Conservation (phyloP, 345 rosid species). For the Litchi chinensis region DNA sequence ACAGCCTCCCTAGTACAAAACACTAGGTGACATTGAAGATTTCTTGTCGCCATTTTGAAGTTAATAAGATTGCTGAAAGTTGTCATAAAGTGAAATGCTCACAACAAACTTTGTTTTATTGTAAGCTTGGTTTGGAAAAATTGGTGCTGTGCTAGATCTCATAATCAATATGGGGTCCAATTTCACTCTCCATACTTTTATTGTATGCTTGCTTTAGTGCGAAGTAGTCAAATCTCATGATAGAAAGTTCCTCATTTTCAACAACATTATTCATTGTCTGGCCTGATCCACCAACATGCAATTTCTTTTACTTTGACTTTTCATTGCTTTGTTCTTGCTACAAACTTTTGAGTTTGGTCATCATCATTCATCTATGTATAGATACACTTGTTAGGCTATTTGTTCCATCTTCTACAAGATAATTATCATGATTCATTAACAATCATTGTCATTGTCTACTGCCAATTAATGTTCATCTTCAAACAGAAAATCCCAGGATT, state of each 20-base stretch:
- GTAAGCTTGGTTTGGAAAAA: background rate
- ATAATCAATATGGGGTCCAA: slow-evolving; percentile 1
- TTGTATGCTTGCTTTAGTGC: background rate
- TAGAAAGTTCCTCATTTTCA: slow-evolving; percentile 4
- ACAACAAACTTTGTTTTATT: background rate
- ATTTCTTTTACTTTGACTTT: background rate
- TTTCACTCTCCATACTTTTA: background rate
- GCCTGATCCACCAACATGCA: background rate
- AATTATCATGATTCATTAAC: background rate
- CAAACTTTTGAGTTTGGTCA: background rate
- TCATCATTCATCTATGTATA: background rate
- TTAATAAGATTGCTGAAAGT: slow-evolving; percentile 9
- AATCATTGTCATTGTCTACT: background rate
- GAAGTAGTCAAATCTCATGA: slow-evolving; percentile 11
- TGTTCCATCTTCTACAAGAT: background rate
- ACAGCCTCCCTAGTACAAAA: background rate
- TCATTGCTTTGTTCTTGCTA: background rate
- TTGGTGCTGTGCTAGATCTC: background rate
- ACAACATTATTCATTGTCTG: slow-evolving; percentile 7
- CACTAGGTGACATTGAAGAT: background rate
- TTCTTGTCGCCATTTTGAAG: background rate
- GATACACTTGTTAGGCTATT: background rate
- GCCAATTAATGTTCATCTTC: background rate
- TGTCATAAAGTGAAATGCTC: background rate
- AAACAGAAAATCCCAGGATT: background rate